Conservation (phyloP, 331 rosid genomes). For the Telfairia occidentalis region DNA sequence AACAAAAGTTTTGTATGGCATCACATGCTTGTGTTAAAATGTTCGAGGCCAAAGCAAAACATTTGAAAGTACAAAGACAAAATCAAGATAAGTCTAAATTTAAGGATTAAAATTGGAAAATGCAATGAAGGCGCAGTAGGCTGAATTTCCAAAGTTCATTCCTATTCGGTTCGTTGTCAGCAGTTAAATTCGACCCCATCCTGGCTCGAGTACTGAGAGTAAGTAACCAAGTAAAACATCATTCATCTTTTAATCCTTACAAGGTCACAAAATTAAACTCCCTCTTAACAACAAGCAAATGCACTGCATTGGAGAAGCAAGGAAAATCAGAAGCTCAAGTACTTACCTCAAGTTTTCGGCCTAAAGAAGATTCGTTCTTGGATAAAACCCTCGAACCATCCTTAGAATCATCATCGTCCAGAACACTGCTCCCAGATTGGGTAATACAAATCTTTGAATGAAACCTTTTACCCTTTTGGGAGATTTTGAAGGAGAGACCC, state of each 20-base stretch:
- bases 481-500: constrained; percentile 91
- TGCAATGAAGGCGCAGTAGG: neutral
- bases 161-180: neutral
- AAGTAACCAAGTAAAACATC: neutral
- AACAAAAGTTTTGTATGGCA: neutral
- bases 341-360: constrained; percentile 36
- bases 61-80: neutral
- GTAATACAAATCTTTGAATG: constrained; percentile 39
- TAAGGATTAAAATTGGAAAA: neutral
- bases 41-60: neutral
- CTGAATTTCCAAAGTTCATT: neutral
- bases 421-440: constrained; percentile 26
- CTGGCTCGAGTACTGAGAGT: neutral
- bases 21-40: neutral
- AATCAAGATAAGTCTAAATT: neutral
- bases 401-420: constrained; percentile 30
- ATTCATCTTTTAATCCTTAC: neutral
- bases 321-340: neutral
- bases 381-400: constrained; percentile 24
- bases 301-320: neutral
- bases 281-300: neutral
- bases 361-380: constrained; percentile 15
- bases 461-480: constrained; percentile 64
- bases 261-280: neutral
- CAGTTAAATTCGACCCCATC: neutral